Evolutionary conservation across 1,284 basidiomycete genomes (phyloP).

Genomic region (Ceratorhiza oryzae-sativae): DNA sequence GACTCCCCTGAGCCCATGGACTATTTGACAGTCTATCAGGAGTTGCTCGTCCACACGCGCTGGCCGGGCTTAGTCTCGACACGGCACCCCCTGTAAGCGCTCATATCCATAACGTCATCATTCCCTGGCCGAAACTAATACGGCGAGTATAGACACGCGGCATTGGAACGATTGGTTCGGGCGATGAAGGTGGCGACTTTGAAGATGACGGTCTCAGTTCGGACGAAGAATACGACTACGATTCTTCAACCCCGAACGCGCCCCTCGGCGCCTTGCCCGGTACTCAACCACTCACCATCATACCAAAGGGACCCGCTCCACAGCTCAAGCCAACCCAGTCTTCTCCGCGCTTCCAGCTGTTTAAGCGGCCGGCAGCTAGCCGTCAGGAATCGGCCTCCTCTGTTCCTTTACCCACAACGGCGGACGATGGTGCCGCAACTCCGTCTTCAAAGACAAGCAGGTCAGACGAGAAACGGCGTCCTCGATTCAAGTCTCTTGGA

Average conservation of each 20-base stretch:
- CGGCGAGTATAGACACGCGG: slow-evolving; percentile 72
- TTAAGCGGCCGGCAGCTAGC: slow-evolving; percentile 32
- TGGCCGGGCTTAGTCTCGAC: slow-evolving; percentile 61
- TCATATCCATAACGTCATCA: neutral
- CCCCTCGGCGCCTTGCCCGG: slow-evolving; percentile 24
- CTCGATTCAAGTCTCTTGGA: slow-evolving; percentile 43
- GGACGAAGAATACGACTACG: slow-evolving; percentile 48
- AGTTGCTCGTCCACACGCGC: slow-evolving; percentile 70
- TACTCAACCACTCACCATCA: slow-evolving; percentile 6
- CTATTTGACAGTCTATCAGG: slow-evolving; percentile 67
- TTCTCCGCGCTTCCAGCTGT: slow-evolving; percentile 37
- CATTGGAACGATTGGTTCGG: slow-evolving; percentile 81
- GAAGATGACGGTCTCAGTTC: slow-evolving; percentile 78
- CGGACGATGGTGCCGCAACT: slow-evolving; percentile 36
- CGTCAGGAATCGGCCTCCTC: slow-evolving; percentile 34
- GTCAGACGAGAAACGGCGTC: slow-evolving; percentile 31
- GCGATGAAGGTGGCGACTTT: slow-evolving; percentile 61
- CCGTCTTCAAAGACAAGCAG: slow-evolving; percentile 23
- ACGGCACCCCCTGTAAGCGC: slow-evolving; percentile 78
- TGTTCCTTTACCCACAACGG: slow-evolving; percentile 2
- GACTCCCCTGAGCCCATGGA: slow-evolving; percentile 47
- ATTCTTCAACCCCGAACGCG: slow-evolving; percentile 21
- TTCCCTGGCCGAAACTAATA: slow-evolving; percentile 4
- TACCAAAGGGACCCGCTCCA: neutral
- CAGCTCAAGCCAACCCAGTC: slow-evolving; percentile 27